phyloP scores from a whole-genome alignment of 257 asterid species.

The Eucommia ulmoides region DNA sequence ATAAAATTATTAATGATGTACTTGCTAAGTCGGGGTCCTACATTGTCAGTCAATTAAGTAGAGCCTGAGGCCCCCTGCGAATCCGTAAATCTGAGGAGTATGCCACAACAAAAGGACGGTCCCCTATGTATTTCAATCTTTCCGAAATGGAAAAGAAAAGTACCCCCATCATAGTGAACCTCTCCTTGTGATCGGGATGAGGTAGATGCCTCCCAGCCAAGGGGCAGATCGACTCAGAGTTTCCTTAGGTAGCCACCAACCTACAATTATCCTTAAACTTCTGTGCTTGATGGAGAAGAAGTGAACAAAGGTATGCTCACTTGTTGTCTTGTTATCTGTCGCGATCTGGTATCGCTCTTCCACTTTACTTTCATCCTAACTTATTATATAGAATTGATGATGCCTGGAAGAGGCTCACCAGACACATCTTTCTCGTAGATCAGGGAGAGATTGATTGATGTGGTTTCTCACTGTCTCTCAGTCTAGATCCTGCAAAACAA shows the following conservation, averaged over 20 bases:
- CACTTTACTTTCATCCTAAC: too few species aligned
- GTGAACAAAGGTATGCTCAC: background rate
- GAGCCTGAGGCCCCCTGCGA: too few species aligned
- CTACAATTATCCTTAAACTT: background rate
- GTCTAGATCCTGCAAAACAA: too few species aligned
- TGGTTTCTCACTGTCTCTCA: too few species aligned
- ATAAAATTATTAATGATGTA: too few species aligned
- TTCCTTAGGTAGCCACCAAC: background rate
- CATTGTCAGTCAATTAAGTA: too few species aligned
- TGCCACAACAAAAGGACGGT: background rate
- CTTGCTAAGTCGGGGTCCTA: too few species aligned
- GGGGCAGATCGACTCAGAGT: background rate
- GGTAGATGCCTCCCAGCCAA: background rate
- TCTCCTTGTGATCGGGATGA: background rate
- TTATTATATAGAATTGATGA: too few species aligned
- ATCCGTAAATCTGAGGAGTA: background rate
- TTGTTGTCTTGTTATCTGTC: background rate
- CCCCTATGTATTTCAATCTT: background rate
- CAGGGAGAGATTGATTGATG: too few species aligned
- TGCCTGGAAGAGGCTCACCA: too few species aligned
- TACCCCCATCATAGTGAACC: background rate
- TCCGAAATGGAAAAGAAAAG: too few species aligned
- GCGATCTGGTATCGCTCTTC: background rate
- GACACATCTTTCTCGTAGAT: too few species aligned
- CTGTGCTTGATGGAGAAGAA: background rate